Conservation (phyloP, 768 basidiomycete genomes). For the Termitomyces sp. region DNA sequence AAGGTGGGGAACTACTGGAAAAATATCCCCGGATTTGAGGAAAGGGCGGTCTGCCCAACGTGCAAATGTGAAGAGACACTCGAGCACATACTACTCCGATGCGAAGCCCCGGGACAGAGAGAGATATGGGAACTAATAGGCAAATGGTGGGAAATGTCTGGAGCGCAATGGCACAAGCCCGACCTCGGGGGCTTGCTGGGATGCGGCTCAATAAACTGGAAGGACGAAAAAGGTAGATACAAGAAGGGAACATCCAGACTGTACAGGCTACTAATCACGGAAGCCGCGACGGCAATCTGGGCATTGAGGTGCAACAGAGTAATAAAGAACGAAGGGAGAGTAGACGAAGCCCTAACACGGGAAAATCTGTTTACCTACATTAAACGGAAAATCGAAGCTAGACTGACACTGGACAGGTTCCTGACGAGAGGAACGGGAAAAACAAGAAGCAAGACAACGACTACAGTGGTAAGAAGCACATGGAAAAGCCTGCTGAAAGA, state of each 20-base stretch:
- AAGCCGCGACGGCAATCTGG: background rate
- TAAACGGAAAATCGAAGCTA: too few species aligned
- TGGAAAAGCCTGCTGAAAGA: too few species aligned
- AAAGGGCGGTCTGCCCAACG: background rate
- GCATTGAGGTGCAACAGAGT: background rate
- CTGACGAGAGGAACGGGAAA: too few species aligned
- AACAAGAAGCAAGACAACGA: too few species aligned
- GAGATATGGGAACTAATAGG: background rate
- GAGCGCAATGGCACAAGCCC: background rate
- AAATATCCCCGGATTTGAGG: background rate
- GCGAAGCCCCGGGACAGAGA: background rate
- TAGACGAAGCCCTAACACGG: too few species aligned
- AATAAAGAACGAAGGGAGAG: background rate
- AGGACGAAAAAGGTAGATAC: background rate
- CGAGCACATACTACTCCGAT: background rate
- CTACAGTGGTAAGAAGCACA: too few species aligned
- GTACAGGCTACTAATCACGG: background rate
- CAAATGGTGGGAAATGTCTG: background rate
- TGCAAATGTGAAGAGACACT: background rate
- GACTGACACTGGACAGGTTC: too few species aligned
- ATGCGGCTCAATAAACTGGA: background rate
- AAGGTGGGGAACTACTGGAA: background rate
- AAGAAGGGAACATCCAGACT: background rate
- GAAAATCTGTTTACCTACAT: too few species aligned
- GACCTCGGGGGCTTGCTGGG: background rate